Conservation (phyloP, 2,329 filamentous ascomycete species). For the Penicillium hordei region DNA sequence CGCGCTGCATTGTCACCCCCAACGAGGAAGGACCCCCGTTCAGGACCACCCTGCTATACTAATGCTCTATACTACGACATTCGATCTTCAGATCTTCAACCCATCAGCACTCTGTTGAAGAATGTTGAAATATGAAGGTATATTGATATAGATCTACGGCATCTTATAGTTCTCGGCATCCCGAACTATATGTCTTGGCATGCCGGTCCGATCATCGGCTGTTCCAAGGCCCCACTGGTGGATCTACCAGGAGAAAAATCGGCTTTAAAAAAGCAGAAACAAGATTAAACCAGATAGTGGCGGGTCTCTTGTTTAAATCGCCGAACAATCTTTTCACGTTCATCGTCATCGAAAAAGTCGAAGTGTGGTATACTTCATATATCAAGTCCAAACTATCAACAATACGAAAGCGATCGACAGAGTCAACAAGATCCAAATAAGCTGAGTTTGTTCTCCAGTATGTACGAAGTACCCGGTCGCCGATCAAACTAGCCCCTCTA, state of each 20-base stretch:
- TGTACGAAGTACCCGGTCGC: neutral
- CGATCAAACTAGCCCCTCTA: neutral
- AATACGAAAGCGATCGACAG: neutral
- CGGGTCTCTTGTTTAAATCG: neutral
- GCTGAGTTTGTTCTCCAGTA: neutral
- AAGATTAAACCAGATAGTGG: neutral
- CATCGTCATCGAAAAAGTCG: neutral
- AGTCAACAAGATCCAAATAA: neutral
- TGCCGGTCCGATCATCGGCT: slow-evolving; percentile 25
- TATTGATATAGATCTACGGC: neutral
- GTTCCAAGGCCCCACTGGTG: slow-evolving; percentile 18
- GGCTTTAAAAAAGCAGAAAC: neutral
- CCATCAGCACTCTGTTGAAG: too few relatives aligned
- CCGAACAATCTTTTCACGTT: neutral
- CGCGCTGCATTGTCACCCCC: neutral
- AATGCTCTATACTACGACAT: neutral
- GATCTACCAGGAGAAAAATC: slow-evolving; percentile 18
- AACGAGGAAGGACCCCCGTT: neutral
- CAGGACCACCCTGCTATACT: too few relatives aligned
- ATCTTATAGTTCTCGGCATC: slow-evolving; percentile 8
- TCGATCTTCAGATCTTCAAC: too few relatives aligned
- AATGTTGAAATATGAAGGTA: neutral
- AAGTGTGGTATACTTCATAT: neutral
- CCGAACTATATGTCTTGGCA: slow-evolving; percentile 15
- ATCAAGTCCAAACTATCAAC: neutral